Evolutionary conservation across 495 filamentous ascomycete species (phyloP).

Genomic region (Penicillium desertorum): DNA sequence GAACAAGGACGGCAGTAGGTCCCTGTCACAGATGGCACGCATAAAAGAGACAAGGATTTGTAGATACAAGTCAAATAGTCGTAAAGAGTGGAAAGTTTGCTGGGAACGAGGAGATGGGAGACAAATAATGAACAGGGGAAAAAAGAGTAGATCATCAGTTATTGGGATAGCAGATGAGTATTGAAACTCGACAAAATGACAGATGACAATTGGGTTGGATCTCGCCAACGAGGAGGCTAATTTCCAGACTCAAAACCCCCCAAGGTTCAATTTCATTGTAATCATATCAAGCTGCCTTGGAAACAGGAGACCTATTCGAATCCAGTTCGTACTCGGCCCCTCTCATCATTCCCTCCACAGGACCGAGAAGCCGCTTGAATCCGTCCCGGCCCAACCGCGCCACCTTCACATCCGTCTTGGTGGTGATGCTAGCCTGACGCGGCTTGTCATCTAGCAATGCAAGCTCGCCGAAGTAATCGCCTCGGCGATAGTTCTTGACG

Average conservation of each 20-base stretch:
- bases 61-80: conserved; percentile 31
- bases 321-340: conserved; percentile 61
- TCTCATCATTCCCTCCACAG: conserved; percentile 93
- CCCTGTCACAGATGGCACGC: conserved; percentile 18
- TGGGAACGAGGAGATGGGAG: background rate
- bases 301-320: conserved; percentile 29
- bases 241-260: conserved; percentile 1
- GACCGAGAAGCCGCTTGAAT: conserved; percentile 89
- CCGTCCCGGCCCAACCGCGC: conserved; percentile 89
- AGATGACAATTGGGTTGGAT: background rate
- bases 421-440: conserved; percentile 85
- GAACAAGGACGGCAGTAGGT: conserved; percentile 29
- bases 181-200: background rate
- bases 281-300: conserved; percentile 29
- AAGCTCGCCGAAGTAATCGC: conserved; percentile 96
- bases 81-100: conserved; percentile 25
- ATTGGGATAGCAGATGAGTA: conserved; percentile 3
- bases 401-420: conserved; percentile 81
- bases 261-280: conserved; percentile 18
- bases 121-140: conserved; percentile 3
- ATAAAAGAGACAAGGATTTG: conserved; percentile 21
- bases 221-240: conserved; percentile 5
- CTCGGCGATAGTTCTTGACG: conserved; percentile 79
- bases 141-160: conserved; percentile 3
- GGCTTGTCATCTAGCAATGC: conserved; percentile 91